Evolutionary conservation across 2,329 filamentous ascomycete genomes (phyloP).

Genomic region (Fusarium sterilihyphosum): DNA sequence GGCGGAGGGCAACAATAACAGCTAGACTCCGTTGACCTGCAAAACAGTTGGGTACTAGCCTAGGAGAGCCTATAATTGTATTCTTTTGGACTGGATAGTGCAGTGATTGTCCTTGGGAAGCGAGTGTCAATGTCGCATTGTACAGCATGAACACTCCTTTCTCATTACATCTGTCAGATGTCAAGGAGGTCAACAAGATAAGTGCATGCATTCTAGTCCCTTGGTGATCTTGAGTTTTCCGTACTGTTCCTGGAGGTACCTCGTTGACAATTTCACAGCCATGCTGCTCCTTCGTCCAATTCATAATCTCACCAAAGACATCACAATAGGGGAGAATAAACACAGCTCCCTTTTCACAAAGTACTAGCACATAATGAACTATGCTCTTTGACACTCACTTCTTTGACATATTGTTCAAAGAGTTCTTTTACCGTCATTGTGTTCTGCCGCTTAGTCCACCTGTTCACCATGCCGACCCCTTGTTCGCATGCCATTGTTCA

Average conservation of each 20-base stretch:
- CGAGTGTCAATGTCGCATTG: neutral
- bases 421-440: neutral
- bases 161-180: neutral
- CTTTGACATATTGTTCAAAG: neutral
- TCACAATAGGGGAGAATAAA: neutral
- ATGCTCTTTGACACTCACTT: accelerated
- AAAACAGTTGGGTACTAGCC: accelerated
- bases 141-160: no score
- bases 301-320: no score
- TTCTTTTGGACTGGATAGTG: neutral
- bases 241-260: neutral
- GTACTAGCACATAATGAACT: neutral
- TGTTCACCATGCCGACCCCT: neutral
- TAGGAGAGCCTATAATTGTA: neutral
- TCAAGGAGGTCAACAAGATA: accelerated
- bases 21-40: neutral
- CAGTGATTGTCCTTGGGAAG: neutral
- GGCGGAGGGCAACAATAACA: neutral
- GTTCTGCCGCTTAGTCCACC: neutral
- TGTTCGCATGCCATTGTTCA: neutral
- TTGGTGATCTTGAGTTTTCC: neutral
- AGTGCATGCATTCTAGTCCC: neutral
- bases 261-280: neutral
- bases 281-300: neutral
- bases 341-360: accelerated